Base-by-base conservation (phyloP, 2,329 filamentous ascomycete genomes). In the Neophaeococcomyces mojaviensis region DNA sequence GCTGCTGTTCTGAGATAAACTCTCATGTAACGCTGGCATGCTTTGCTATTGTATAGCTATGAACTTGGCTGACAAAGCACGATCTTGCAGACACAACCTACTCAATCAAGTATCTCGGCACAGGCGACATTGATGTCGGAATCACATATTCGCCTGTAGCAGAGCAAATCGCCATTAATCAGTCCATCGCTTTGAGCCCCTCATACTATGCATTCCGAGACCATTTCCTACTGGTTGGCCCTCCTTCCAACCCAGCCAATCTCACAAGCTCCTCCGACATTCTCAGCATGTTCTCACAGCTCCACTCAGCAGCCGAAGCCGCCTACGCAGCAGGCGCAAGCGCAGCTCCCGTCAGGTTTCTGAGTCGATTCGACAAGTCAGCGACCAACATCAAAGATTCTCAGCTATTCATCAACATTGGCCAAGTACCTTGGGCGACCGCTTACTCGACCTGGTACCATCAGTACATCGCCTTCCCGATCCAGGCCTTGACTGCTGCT, bases 361-460 rank as follows among this genome's bases (percentile, higher is more conserved):
- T 72, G 13, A 66, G 58, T 26, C 40, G 40, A 1, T 73, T 63
- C 40, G 70, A 73, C 50, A 73, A 73, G 53, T 71, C 68, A 2
- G 70, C 71, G 0, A 71, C 68, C 2, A 73, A 72, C 48, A 70
- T 73, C 40, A 72, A 71, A 48, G 71, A 73, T 39, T 66, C 66
- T 0, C 51, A 63, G 31, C 54, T 72, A 2, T 74, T 69, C 68
- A 62, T 69, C 3, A 55, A 58, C 0, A 70, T 73, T 28, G 70
- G 69, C 3, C 70, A 72, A 55, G 60, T 30, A 3, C 43, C 43
- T 4, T 46, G 43, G 43, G 32, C 43, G 9, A 38, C 16, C n/a
- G 33, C 34, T 10, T 46, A 46, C 32, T 46, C 43, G 9, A 46
- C 43, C 34, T 46, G 43, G 43, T 46, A 46, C 19, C 43, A 46